Base-by-base conservation (phyloP, 768 basidiomycete species). In the Hygrophorus russula region DNA sequence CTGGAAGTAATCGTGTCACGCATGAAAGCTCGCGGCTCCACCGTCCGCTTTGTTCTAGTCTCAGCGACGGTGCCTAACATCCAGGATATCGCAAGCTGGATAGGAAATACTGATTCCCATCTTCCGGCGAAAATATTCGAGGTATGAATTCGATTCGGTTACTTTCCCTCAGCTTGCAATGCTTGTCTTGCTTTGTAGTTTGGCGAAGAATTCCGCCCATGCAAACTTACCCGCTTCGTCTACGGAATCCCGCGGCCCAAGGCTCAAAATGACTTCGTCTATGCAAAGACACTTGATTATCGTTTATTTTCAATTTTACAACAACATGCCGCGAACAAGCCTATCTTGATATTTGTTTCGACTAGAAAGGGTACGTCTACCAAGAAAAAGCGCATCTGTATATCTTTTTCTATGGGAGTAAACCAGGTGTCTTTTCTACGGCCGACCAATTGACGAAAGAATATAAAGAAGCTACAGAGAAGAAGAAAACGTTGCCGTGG, bases 41-140 rank as follows among this genome's bases (percentile, higher is more conserved):
- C 61, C 2, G 78, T 89, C 18, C 80, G 96, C 5, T 93, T 98
- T 57, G 62, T 96, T 24, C 73, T 96, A 13, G 77, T 97, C 31
- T 94, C 91, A 0, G 94, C 94, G 4, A 97, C 94, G 0, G 84
- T 90, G 10, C 94, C 94, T 0, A 98, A 99, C 52, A 83, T 92
- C 40, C 67, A 77, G 19, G 94, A 99, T 50, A 78, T 99, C 24
- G 90, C 91, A 1, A 60, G 64, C 42, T 99, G 94, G 94, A 80
- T 98, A 36, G 80, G 82, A 34, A 69, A 64, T 39, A 54, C 54
- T 24, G 46, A 54, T 19, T 50, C 40, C 3, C 54, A 64, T 29
- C 61, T 57, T 1, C 65, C 74, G 19, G 90, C 89, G 1, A 66
- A 62, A 40, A 71, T 84, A 17, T 85, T 82, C 52, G 73, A 83